Conservation (phyloP, 495 filamentous ascomycete genomes). For the Lasiosphaeria miniovina region DNA sequence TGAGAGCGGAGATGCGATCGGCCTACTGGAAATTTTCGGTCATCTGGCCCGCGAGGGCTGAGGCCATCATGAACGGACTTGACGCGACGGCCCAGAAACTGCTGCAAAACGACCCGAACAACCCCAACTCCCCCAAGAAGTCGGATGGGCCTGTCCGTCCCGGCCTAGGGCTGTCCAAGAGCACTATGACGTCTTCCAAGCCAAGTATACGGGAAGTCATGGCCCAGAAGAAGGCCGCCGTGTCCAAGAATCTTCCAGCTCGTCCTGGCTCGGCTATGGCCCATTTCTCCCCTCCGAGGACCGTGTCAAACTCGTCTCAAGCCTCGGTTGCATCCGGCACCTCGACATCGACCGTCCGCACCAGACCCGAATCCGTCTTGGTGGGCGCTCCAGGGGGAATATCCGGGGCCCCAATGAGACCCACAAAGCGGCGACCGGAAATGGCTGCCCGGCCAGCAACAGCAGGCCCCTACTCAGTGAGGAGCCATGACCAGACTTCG, state of each 20-base stretch:
- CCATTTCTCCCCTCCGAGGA: conserved; percentile 56
- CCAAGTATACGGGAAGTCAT: conserved; percentile 67
- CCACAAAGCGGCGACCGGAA: conserved; percentile 48
- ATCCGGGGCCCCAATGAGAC: conserved; percentile 55
- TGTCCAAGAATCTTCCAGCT: conserved; percentile 57
- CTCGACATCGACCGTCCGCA: conserved; percentile 35
- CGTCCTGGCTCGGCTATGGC: conserved; percentile 76
- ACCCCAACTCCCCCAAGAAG: conserved; percentile 65
- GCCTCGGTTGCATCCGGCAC: conserved; percentile 39
- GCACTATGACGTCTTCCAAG: conserved; percentile 55
- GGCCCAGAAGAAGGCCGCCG: conserved; percentile 69
- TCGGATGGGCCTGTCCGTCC: conserved; percentile 47
- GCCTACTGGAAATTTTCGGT: conserved; percentile 79
- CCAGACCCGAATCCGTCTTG: conserved; percentile 38
- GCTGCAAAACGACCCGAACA: conserved; percentile 74
- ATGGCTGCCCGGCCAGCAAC: conserved; percentile 52
- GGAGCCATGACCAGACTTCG: conserved; percentile 43
- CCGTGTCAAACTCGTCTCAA: conserved; percentile 43
- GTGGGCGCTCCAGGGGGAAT: conserved; percentile 46
- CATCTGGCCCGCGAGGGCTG: conserved; percentile 76
- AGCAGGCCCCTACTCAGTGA: conserved; percentile 56
- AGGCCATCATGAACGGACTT: conserved; percentile 68
- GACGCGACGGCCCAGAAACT: conserved; percentile 70
- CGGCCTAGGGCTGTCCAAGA: conserved; percentile 55
- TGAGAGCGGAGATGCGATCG: conserved; percentile 76